Conservation (phyloP, 75 land plant genomes). For the Pseudotsuga menziesii region DNA sequence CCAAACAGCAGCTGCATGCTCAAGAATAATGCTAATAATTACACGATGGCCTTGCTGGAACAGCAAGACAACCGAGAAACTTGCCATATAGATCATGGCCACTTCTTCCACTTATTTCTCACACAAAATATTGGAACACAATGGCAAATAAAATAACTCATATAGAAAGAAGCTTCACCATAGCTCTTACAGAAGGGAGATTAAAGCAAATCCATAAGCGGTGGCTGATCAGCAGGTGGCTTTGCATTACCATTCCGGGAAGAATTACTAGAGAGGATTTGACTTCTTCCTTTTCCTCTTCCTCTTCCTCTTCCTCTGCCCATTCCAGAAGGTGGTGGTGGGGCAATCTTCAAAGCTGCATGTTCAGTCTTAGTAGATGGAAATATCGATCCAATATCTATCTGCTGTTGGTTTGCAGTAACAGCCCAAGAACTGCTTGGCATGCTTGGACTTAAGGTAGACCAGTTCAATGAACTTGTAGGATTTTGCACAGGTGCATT, state of each 20-base stretch:
- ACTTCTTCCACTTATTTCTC: conserved; percentile 4
- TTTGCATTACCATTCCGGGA: conserved; percentile 31
- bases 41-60: neutral
- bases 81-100: conserved; percentile 2
- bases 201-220: conserved; percentile 70
- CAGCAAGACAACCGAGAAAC: neutral
- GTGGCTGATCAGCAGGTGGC: conserved; percentile 52
- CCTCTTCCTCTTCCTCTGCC: conserved; percentile 66
- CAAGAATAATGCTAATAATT: neutral
- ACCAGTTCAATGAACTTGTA: conserved; percentile 6
- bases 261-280: conserved; percentile 18
- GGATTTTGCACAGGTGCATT: neutral
- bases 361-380: conserved; percentile 48
- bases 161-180: neutral
- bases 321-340: conserved; percentile 73
- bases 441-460: conserved; percentile 3
- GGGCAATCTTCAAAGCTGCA: conserved; percentile 59
- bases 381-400: conserved; percentile 64
- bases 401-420: neutral
- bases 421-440: conserved; percentile 11
- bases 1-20: conserved; percentile 3
- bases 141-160: conserved; percentile 3
- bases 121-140: neutral
- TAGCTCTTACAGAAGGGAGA: neutral
- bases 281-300: conserved; percentile 45